These are phyloP conservation scores for Salicornia ramosissima DNA, from an alignment of 148 eudicot genomes.

Conservation along the genomic window DNA sequence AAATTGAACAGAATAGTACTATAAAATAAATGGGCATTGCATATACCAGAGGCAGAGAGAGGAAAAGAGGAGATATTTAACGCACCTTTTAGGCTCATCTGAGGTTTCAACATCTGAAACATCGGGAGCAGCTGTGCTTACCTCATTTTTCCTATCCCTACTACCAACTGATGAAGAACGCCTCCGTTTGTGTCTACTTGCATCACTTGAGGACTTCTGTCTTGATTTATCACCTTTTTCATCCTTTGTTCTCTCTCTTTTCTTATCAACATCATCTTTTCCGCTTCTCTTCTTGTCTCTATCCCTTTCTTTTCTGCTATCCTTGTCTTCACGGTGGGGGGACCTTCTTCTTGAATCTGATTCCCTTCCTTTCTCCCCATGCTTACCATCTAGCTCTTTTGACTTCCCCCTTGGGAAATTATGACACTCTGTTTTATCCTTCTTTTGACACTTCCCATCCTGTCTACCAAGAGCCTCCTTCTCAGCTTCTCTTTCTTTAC, in stretches of 20 bases:
- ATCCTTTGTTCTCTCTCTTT: constrained; percentile 51
- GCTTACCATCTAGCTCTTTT: constrained; percentile 46
- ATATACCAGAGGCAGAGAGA: background rate
- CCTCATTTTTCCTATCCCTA: constrained; percentile 57
- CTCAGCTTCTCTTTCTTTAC: constrained; percentile 36
- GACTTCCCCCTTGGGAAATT: constrained; percentile 46
- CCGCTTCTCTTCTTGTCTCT: constrained; percentile 45
- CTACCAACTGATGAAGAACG: constrained; percentile 59
- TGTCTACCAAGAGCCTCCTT: constrained; percentile 42
- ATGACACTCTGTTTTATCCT: constrained; percentile 40
- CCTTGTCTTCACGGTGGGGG: constrained; percentile 48
- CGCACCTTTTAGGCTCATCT: constrained; percentile 72
- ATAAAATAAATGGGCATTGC: background rate
- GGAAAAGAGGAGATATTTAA: constrained; percentile 1
- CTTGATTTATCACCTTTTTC: constrained; percentile 62
- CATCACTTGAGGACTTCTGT: constrained; percentile 49
- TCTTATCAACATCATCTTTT: constrained; percentile 51
- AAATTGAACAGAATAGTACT: constrained; percentile 19
- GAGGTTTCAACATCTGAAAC: constrained; percentile 63
- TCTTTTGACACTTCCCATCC: constrained; percentile 49
- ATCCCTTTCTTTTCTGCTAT: constrained; percentile 46
- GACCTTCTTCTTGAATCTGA: constrained; percentile 53
- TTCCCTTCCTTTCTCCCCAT: constrained; percentile 51
- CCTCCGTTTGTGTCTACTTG: constrained; percentile 55
- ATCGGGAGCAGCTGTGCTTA: constrained; percentile 40